Evolutionary conservation across 1,139 yeast genomes (phyloP).

Genomic region (Kurtzmaniella quercitrusa): DNA sequence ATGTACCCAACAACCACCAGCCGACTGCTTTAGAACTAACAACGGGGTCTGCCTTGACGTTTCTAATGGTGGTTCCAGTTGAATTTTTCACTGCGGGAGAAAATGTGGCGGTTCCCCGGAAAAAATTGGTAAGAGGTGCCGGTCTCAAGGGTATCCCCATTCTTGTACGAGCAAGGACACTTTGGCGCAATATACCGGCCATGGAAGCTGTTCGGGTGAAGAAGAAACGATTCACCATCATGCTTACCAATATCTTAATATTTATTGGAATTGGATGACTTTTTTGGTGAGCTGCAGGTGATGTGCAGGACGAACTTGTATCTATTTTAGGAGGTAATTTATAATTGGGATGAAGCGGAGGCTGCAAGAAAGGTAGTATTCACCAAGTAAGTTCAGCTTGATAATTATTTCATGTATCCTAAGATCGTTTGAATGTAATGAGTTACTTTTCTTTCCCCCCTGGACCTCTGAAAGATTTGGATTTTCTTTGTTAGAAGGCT

Average conservation of each 20-base stretch:
- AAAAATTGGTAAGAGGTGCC: conserved; percentile 1
- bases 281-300: neutral
- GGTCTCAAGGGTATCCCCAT: conserved; percentile 1
- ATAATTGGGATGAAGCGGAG: too few species aligned
- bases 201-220: conserved; percentile 41
- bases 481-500: too few species aligned
- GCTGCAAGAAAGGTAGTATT: too few species aligned
- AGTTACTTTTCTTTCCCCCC: too few species aligned
- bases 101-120: conserved; percentile 1
- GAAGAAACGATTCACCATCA: conserved; percentile 25
- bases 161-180: conserved; percentile 8
- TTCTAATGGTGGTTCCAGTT: neutral
- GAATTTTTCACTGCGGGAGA: conserved; percentile 17
- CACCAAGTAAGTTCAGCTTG: too few species aligned
- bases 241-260: neutral
- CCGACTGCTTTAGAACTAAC: conserved; percentile 58
- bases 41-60: conserved; percentile 10
- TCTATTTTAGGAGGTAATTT: too few species aligned
- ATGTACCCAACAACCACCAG: conserved; percentile 86
- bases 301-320: neutral
- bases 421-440: too few species aligned
- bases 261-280: neutral
- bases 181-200: conserved; percentile 24
- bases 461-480: too few species aligned
- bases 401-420: too few species aligned